phyloP scores from a whole-genome alignment of 805 yeast genomes.

The Nakazawaea populi region DNA sequence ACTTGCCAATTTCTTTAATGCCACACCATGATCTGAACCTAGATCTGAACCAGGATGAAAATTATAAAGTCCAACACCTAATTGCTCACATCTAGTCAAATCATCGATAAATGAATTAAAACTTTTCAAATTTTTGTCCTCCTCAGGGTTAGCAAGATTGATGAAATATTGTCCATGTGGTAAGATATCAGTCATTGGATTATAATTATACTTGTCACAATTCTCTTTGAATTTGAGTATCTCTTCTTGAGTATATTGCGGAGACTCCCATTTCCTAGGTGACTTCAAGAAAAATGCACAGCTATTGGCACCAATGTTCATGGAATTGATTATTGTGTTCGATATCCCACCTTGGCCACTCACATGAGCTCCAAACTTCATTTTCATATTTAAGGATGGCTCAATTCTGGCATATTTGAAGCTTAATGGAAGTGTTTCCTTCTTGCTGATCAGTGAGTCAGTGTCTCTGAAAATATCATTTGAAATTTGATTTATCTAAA shows the following conservation, averaged over 20 bases:
- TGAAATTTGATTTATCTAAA: background rate
- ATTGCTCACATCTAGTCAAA: conserved; percentile 75
- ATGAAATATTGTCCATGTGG: conserved; percentile 96
- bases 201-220: conserved; percentile 59
- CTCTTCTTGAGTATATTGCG: conserved; percentile 64
- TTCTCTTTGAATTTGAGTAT: conserved; percentile 55
- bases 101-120: conserved; percentile 80
- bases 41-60: conserved; percentile 91
- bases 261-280: conserved; percentile 88
- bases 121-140: conserved; percentile 70
- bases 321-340: conserved; percentile 33
- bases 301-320: conserved; percentile 60
- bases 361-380: conserved; percentile 87
- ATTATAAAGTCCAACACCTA: conserved; percentile 82
- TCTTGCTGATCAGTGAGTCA: conserved; percentile 1
- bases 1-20: conserved; percentile 64
- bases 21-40: conserved; percentile 57
- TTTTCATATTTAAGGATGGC: conserved; percentile 29
- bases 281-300: conserved; percentile 89
- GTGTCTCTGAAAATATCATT: background rate
- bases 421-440: background rate
- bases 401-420: conserved; percentile 33
- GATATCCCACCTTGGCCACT: conserved; percentile 67
- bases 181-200: conserved; percentile 71
- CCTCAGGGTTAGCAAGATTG: conserved; percentile 87